Evolutionary conservation across 1,284 basidiomycete species (phyloP).

Genomic region (Microbotryum intermedium): DNA sequence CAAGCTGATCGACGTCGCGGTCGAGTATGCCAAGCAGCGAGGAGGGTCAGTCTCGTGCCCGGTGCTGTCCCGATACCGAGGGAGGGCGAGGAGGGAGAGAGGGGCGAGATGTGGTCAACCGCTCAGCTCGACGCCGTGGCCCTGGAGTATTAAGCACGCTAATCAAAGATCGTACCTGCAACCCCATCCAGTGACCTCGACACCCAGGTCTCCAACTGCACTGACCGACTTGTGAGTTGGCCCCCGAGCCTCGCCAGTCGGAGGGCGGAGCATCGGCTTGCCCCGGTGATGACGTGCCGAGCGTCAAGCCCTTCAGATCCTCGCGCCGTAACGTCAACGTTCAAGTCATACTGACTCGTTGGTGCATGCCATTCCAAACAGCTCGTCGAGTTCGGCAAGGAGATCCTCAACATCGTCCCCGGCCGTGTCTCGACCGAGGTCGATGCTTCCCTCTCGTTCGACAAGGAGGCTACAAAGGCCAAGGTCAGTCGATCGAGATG

Average conservation of each 20-base stretch:
- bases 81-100: no score
- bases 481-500: slow-evolving; percentile 48
- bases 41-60: slow-evolving; percentile 47
- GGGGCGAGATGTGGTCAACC: no score
- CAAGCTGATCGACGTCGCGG: slow-evolving; percentile 72
- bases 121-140: no score
- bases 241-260: not conserved
- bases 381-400: slow-evolving; percentile 94
- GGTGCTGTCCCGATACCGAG: not conserved
- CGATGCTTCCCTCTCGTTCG: slow-evolving; percentile 92
- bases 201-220: slow-evolving; percentile 61
- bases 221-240: slow-evolving; percentile 70
- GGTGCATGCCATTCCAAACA: slow-evolving; percentile 35
- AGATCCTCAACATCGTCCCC: slow-evolving; percentile 90
- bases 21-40: slow-evolving; percentile 73
- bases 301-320: not conserved
- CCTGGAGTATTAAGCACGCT: no score
- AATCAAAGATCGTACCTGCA: no score
- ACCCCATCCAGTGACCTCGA: slow-evolving; percentile 49
- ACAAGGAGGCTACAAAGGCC: slow-evolving; percentile 81
- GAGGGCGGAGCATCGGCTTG: not conserved
- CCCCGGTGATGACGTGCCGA: not conserved
- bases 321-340: not conserved
- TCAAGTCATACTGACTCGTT: no score
- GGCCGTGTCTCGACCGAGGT: slow-evolving; percentile 99